These are phyloP conservation scores for Coffea canephora DNA, from an alignment of 257 asterid genomes.

Conservation along the genomic window DNA sequence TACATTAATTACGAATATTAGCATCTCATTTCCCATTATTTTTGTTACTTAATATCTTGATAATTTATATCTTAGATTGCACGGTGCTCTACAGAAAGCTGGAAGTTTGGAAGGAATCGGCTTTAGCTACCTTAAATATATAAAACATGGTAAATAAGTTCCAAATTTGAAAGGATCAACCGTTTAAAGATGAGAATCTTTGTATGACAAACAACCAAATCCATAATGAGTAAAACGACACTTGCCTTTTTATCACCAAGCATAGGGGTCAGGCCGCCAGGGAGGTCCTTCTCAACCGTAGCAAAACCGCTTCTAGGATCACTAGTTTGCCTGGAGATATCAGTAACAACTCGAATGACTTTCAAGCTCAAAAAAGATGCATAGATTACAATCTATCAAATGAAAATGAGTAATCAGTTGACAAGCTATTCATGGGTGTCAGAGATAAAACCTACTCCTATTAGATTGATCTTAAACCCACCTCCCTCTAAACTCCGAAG, in stretches of 20 bases:
- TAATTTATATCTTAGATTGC: neutral
- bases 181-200: neutral
- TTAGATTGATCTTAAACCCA: neutral
- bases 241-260: constrained; percentile 89
- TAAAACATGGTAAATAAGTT: neutral
- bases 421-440: no score
- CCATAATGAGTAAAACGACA: neutral
- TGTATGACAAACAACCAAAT: neutral
- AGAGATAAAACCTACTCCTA: neutral
- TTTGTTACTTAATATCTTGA: neutral
- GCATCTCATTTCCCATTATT: neutral
- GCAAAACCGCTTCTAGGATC: constrained; percentile 92
- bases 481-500: neutral
- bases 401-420: neutral
- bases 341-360: neutral
- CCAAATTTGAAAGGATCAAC: no score
- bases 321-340: constrained; percentile 74
- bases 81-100: neutral
- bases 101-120: neutral
- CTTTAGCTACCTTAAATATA: neutral
- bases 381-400: neutral
- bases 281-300: constrained; percentile 76
- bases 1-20: neutral
- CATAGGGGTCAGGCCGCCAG: constrained; percentile 97
- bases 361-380: neutral